Evolutionary conservation across 2,329 filamentous ascomycete species (phyloP).

Genomic region (Aspergillus sp.): DNA sequence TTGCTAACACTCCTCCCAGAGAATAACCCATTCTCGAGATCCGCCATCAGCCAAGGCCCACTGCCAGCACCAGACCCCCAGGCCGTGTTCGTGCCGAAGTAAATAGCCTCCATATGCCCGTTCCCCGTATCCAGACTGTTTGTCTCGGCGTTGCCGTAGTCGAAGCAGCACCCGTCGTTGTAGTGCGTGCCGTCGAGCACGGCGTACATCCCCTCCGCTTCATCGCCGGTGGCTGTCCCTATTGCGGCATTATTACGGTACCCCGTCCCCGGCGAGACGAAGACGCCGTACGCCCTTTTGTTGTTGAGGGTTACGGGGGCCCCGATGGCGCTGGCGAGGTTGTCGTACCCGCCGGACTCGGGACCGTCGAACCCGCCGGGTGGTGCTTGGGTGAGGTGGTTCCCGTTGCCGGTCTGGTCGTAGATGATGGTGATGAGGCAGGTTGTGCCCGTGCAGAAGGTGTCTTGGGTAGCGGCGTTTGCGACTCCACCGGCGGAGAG

Average conservation of each 20-base stretch:
- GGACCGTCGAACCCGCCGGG: conserved; percentile 59
- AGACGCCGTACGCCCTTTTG: conserved; percentile 64
- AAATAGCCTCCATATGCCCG: conserved; percentile 69
- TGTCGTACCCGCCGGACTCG: conserved; percentile 58
- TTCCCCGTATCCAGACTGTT: conserved; percentile 56
- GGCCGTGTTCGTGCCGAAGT: conserved; percentile 56
- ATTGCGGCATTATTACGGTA: conserved; percentile 60
- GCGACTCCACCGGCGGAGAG: conserved; percentile 62
- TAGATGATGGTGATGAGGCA: conserved; percentile 66
- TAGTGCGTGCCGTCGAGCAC: conserved; percentile 37
- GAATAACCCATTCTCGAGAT: conserved; percentile 67
- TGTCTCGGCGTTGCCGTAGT: conserved; percentile 60
- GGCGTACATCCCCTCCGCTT: conserved; percentile 42
- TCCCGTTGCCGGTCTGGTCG: conserved; percentile 63
- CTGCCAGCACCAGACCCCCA: conserved; percentile 60
- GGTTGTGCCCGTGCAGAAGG: conserved; percentile 61
- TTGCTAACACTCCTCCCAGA: conserved; percentile 50
- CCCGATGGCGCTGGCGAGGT: conserved; percentile 58
- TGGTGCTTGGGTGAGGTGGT: conserved; percentile 64
- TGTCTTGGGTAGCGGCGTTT: conserved; percentile 60
- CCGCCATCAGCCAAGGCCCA: conserved; percentile 69
- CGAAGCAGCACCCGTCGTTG: conserved; percentile 46
- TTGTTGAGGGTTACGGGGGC: conserved; percentile 63
- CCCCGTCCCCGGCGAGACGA: conserved; percentile 60
- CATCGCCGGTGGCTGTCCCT: conserved; percentile 57